phyloP scores from a whole-genome alignment of 768 basidiomycete species.

The Suillus tomentosus region DNA sequence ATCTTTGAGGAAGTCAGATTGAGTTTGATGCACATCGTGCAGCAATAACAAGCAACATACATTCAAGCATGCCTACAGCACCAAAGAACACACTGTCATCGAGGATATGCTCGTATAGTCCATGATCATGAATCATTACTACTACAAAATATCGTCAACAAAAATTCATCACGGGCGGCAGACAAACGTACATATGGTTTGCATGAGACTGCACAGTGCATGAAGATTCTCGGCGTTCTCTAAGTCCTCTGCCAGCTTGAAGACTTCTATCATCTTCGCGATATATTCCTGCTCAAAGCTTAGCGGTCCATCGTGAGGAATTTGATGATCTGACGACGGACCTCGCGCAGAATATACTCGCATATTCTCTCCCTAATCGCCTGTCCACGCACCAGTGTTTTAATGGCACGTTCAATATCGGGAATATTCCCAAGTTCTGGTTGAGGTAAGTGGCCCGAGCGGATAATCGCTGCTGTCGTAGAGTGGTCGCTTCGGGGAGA shows the following conservation, averaged over 20 bases:
- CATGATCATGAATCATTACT: conserved; percentile 94
- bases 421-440: conserved; percentile 77
- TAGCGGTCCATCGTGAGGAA: conserved; percentile 18
- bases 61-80: conserved; percentile 96
- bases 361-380: conserved; percentile 81
- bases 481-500: conserved; percentile 66
- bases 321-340: conserved; percentile 37
- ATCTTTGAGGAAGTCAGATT: conserved; percentile 50
- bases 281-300: conserved; percentile 70
- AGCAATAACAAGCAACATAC: conserved; percentile 47
- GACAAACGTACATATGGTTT: conserved; percentile 78
- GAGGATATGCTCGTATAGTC: conserved; percentile 91
- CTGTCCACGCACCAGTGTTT: conserved; percentile 70
- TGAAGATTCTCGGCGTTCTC: conserved; percentile 91
- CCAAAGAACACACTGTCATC: conserved; percentile 92
- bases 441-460: conserved; percentile 70
- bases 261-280: conserved; percentile 79
- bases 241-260: conserved; percentile 89
- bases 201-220: conserved; percentile 88
- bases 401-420: conserved; percentile 80
- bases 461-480: conserved; percentile 65
- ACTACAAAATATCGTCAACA: conserved; percentile 48
- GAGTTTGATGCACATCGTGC: conserved; percentile 14
- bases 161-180: background rate
- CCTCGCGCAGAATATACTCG: conserved; percentile 85